A percentile compares a stretch with the other conserved stretches of the same genome.
phyloP scores from a whole-genome alignment of 768 basidiomycete genomes.

The Clavaria fumosa region DNA sequence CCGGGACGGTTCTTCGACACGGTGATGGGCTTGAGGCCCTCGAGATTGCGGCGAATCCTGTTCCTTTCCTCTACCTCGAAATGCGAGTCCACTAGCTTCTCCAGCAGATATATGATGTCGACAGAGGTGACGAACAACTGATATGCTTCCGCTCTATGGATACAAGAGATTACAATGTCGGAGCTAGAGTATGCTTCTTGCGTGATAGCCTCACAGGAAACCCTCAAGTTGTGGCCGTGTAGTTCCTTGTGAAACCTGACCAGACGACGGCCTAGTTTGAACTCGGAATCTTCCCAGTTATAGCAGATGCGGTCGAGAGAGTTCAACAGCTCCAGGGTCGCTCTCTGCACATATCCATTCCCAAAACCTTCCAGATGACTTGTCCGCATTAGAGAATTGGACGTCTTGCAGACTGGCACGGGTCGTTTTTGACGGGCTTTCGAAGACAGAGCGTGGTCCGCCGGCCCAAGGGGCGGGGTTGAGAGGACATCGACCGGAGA shows the following conservation, averaged over 20 bases:
- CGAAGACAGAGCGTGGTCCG: no score
- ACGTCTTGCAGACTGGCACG: no score
- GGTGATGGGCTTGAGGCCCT: no score
- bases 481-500: no score
- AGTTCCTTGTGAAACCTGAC: slow-evolving; percentile 74
- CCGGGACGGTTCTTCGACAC: no score
- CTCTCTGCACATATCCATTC: slow-evolving; percentile 6
- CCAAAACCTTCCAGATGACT: no score
- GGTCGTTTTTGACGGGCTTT: no score
- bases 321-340: slow-evolving; percentile 44
- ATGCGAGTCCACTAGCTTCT: slow-evolving; percentile 55
- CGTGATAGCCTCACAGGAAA: slow-evolving; percentile 61
- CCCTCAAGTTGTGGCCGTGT: slow-evolving; percentile 59
- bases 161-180: slow-evolving; percentile 86
- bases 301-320: slow-evolving; percentile 39
- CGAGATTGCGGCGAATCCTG: no score
- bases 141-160: slow-evolving; percentile 65
- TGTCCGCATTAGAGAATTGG: no score
- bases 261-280: slow-evolving; percentile 57
- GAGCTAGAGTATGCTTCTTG: slow-evolving; percentile 60
- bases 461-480: no score
- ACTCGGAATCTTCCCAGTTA: slow-evolving; percentile 52
- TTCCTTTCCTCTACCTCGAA: slow-evolving; percentile 95
- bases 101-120: slow-evolving; percentile 87
- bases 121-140: slow-evolving; percentile 86